These are phyloP conservation scores for Elongisporangium prolatum DNA, from an alignment of 352 stramenopile genomes.

Conservation along the genomic window DNA sequence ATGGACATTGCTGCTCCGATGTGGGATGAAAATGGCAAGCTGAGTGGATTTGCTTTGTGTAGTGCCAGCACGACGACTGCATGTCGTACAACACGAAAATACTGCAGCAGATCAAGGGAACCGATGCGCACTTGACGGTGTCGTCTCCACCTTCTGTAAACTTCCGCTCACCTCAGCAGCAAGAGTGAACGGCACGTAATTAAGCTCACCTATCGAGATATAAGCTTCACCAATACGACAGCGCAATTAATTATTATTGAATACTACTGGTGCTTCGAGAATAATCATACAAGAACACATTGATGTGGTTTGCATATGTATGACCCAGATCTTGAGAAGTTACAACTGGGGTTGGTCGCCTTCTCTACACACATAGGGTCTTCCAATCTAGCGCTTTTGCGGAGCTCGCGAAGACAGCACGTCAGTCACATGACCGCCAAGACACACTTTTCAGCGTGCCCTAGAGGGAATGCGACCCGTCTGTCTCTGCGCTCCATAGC, in stretches of 20 bases:
- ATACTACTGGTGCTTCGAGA: not conserved
- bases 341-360: slow-evolving; percentile 39
- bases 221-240: not conserved
- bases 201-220: not conserved
- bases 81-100: slow-evolving; percentile 85
- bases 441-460: not conserved
- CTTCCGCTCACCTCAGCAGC: not conserved
- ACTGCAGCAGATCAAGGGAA: slow-evolving; percentile 66
- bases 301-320: slow-evolving; percentile 27
- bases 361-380: slow-evolving; percentile 84
- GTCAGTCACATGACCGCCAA: not conserved
- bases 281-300: slow-evolving; percentile 1
- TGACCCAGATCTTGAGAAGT: slow-evolving; percentile 81
- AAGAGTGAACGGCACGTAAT: not conserved
- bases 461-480: not conserved
- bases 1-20: not conserved
- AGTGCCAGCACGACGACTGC: slow-evolving; percentile 77
- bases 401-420: not conserved
- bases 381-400: not conserved
- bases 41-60: not conserved
- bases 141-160: slow-evolving; percentile 8
- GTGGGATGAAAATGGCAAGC: not conserved
- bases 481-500: not conserved
- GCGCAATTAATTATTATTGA: not conserved
- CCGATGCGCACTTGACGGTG: slow-evolving; percentile 28